Evolutionary conservation across 768 basidiomycete genomes (phyloP), one percentile per base, ranked within the genome.

Genomic region (Russula brevipes): DNA sequence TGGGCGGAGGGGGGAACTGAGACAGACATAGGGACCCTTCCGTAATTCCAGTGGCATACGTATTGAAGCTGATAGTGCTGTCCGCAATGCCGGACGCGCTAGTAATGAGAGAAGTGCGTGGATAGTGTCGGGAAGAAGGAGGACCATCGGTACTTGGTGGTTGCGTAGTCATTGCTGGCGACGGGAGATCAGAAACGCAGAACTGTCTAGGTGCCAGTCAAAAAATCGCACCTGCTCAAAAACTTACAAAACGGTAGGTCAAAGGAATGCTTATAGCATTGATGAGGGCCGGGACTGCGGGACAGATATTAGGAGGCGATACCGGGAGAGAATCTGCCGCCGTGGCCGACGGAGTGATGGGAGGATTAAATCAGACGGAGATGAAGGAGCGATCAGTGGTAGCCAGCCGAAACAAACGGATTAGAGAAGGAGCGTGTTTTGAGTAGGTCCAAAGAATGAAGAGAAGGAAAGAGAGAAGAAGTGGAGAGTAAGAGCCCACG

Each of bases 1-100:
- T 68, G 31, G 85, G 84, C 1, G 83, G 82, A 53, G 75, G 74
- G 24, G 83, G 84, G 62, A 85, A 87, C 57, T 80, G 76, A 39
- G 80, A 80, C 59, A 82, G 74, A 38, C 73, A 73, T 46, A 76
- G 62, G 17, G 73, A 73, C 36, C 74, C 74, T 17, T 74, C 77
- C 5, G 65, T 63, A 10, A 68, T 56, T 44, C 69, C 70, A 8
- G 72, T 75, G 60, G 61, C 72, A 69, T 60, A 60, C 60, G 72
- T 72, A 33, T 66, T 69, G 68, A 79, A 77, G 70, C 80, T 82
- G 50, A 85, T 80, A 35, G 82, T 81, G 57, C 82, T 84, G 54
- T 80, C 81, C 39, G 84, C 82, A 45, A 84, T 71, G 33, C 77
- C 81, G n/a, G 85, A 85, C 6, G 79, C 81, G 63, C 77, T 80